phyloP scores from a whole-genome alignment of 75 land plant genomes.

The Sequoiadendron giganteum region DNA sequence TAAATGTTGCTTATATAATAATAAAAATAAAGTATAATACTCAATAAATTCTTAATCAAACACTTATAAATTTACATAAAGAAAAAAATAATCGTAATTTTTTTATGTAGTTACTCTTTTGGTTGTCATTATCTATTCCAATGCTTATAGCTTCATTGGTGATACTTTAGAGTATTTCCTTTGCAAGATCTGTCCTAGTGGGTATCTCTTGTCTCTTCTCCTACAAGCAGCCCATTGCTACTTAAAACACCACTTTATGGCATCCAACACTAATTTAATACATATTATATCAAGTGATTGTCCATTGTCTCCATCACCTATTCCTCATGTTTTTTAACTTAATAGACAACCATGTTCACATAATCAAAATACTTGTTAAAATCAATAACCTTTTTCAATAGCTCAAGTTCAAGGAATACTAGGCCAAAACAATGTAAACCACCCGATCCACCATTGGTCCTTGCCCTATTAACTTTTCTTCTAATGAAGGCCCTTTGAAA shows the following conservation, averaged over 20 bases:
- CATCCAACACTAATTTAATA: neutral
- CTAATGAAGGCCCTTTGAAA: no score
- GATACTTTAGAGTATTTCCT: slow-evolving; percentile 4
- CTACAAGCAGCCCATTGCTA: slow-evolving; percentile 13
- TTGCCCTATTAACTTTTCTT: no score
- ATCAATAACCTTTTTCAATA: slow-evolving; percentile 2
- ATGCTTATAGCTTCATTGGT: neutral
- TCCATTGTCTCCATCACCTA: slow-evolving; percentile 21
- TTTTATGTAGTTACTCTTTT: no score
- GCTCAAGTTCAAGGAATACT: slow-evolving; percentile 22
- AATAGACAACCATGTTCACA: slow-evolving; percentile 15
- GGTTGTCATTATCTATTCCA: neutral
- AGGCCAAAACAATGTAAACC: slow-evolving; percentile 45
- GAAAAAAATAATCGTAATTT: no score
- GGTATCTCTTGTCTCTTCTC: slow-evolving; percentile 39
- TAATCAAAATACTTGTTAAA: slow-evolving; percentile 4
- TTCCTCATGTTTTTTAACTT: neutral
- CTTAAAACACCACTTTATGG: neutral
- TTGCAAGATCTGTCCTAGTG: slow-evolving; percentile 44
- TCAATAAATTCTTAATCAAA: no score
- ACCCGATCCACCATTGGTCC: no score
- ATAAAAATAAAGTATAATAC: no score
- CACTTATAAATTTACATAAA: no score
- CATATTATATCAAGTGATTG: neutral
- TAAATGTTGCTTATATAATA: no score